Evolutionary conservation across 345 rosid species (phyloP), one percentile per base, ranked within the genome.

Genomic region (Aquilaria sinensis): DNA sequence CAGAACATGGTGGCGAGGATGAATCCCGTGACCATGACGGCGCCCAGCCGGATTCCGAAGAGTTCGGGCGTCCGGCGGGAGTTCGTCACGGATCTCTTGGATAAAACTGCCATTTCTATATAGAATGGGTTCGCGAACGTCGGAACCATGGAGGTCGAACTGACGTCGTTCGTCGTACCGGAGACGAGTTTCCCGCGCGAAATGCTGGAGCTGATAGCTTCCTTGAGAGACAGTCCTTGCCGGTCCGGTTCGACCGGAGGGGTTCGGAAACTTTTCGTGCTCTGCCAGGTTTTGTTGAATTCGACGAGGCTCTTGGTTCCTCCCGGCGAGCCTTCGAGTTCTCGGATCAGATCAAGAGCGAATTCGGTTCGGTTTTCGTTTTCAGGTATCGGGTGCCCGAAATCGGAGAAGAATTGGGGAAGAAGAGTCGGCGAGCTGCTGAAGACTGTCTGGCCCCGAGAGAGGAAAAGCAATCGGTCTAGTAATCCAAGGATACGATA

Each of bases 401-500:
- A 94, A n/a, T 87, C 96, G 0, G 89, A 57, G 66, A 94, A 94
- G 57, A 72, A 94, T 0, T 54, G 51, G 0, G 91, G 93, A 0
- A 94, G 71, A 60, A 61, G 83, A 53, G 58, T 54, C 3, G 99
- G 99, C 15, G 96, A 72, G 2, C 99, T 97, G 10, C 99, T 86
- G 74, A 77, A 94, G 13, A 94, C 97, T 0, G 97, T 94, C n/a
- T 85, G 93, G 1, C 99, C 99, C 1, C 96, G 91, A 0, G 99
- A 88, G 13, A 94, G 54, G 56, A 94, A 87, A 47, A 94, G 72
- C 66, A 94, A 65, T 37, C 96, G 80, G 61, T 94, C 96, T 29
- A 90, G 78, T 66, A 90, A 74, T 5, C 99, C 86, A 0, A 90
- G 83, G 66, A 87, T 81, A 1, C 99, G 72, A 45, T 81, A 88